Evolutionary conservation across 305 asterid species (phyloP).

Genomic region (Rubia balearica): DNA sequence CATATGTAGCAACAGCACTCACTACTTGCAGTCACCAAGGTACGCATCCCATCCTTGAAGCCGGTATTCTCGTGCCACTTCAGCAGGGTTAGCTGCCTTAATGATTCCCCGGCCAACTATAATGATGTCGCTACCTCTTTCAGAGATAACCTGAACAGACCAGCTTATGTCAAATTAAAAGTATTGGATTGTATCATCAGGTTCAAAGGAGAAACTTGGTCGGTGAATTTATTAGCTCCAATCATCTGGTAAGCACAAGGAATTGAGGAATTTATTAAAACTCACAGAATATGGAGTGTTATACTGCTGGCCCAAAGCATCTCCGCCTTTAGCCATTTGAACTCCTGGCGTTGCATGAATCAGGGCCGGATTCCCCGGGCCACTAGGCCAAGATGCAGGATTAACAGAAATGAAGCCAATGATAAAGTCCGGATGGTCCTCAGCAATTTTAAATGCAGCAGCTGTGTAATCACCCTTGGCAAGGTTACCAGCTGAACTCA

Average conservation of each 20-base stretch:
- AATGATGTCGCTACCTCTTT: conserved; percentile 80
- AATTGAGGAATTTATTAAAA: background rate
- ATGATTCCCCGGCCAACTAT: conserved; percentile 97
- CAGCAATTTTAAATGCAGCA: conserved; percentile 90
- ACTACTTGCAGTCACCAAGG: conserved; percentile 46
- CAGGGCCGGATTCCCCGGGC: conserved; percentile 73
- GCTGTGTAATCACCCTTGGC: conserved; percentile 94
- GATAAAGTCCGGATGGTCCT: conserved; percentile 89
- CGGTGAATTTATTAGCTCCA: background rate
- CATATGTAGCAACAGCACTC: background rate
- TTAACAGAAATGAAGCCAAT: conserved; percentile 93
- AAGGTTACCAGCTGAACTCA: conserved; percentile 94
- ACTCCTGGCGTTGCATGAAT: conserved; percentile 98
- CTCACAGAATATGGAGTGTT: conserved; percentile 90
- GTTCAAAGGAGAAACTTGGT: background rate
- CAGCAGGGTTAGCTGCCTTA: conserved; percentile 72
- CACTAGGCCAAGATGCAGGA: conserved; percentile 87
- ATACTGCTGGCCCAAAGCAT: conserved; percentile 87
- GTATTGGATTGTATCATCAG: background rate
- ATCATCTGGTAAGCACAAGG: background rate
- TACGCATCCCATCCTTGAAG: conserved; percentile 97
- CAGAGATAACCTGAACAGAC: conserved; percentile 63
- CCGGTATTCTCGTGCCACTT: conserved; percentile 77
- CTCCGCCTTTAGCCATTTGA: conserved; percentile 92
- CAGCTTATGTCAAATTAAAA: background rate